Percentiles rank a stretch among this genome's conserved stretches.
phyloP scores from a whole-genome alignment of 768 basidiomycete species.

The Clitopilus passeckerianus region DNA sequence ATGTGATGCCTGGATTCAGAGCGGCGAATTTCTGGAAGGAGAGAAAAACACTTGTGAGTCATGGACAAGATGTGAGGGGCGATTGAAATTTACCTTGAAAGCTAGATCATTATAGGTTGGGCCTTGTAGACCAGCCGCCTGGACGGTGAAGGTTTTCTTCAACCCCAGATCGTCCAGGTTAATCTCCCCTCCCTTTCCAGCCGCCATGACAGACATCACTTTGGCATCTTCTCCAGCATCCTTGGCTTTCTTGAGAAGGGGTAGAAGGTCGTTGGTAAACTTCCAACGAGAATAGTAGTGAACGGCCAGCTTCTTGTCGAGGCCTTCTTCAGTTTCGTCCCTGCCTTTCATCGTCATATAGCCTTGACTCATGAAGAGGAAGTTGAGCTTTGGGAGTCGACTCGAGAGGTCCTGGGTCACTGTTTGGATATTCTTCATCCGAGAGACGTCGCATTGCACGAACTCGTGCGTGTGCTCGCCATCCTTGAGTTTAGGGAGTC shows the following conservation, averaged over 20 bases:
- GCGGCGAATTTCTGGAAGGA: slow-evolving; percentile 35
- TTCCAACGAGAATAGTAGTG: slow-evolving; percentile 44
- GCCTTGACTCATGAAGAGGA: slow-evolving; percentile 43
- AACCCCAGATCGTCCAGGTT: slow-evolving; percentile 46
- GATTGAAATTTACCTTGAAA: slow-evolving; percentile 34
- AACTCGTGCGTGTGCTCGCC: slow-evolving; percentile 32
- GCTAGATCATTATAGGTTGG: slow-evolving; percentile 51
- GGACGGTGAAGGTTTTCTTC: slow-evolving; percentile 37
- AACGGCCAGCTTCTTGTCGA: slow-evolving; percentile 36
- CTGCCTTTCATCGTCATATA: slow-evolving; percentile 30
- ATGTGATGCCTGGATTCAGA: slow-evolving; percentile 33
- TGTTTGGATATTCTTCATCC: slow-evolving; percentile 45
- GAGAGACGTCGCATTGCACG: slow-evolving; percentile 46
- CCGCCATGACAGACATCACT: slow-evolving; percentile 38
- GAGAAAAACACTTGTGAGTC: background rate
- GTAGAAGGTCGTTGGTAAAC: slow-evolving; percentile 41
- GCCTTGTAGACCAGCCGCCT: slow-evolving; percentile 25
- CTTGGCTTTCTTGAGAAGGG: slow-evolving; percentile 36
- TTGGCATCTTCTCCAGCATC: slow-evolving; percentile 44
- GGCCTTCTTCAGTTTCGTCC: slow-evolving; percentile 38
- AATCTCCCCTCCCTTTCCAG: slow-evolving; percentile 27
- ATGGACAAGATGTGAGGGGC: background rate
- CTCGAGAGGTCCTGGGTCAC: slow-evolving; percentile 21
- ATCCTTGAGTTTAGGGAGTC: slow-evolving; percentile 28
- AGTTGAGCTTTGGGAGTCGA: slow-evolving; percentile 44